These are phyloP conservation scores for Iberis amara DNA, from an alignment of 441 rosid species.

Conservation along the genomic window DNA sequence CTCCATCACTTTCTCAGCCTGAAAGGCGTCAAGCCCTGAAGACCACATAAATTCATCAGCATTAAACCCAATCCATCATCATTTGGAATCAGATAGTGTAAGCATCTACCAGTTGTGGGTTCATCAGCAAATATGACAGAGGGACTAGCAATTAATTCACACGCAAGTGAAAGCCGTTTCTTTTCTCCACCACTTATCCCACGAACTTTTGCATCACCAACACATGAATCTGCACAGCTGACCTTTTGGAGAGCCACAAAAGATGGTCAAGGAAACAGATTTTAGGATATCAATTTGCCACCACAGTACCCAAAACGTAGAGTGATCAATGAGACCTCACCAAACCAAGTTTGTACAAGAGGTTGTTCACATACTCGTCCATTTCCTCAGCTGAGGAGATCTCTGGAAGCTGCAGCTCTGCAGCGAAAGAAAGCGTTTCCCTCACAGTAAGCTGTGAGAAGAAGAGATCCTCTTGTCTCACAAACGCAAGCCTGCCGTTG, in stretches of 20 bases:
- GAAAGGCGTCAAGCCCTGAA: conserved; percentile 95
- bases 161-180: conserved; percentile 78
- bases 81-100: conserved; percentile 14
- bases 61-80: conserved; percentile 5
- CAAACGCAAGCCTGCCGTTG: conserved; percentile 66
- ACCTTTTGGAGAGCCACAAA: conserved; percentile 52
- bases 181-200: conserved; percentile 98
- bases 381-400: conserved; percentile 64
- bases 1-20: conserved; percentile 94
- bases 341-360: conserved; percentile 77
- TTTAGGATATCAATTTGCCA: not conserved
- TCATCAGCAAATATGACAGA: conserved; percentile 95
- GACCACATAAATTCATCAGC: conserved; percentile 17
- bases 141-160: conserved; percentile 96
- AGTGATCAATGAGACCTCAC: conserved; percentile 38
- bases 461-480: conserved; percentile 91
- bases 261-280: conserved; percentile 19
- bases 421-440: conserved; percentile 85
- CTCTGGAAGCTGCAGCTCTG: conserved; percentile 81
- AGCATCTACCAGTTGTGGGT: conserved; percentile 77
- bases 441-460: conserved; percentile 91
- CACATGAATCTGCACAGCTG: conserved; percentile 73
- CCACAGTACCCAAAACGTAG: not conserved
- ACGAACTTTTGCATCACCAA: conserved; percentile 94
- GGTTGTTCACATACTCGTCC: conserved; percentile 70